Conservation (phyloP, 2,329 filamentous ascomycete species). For the Tolypocladium endophyticum region DNA sequence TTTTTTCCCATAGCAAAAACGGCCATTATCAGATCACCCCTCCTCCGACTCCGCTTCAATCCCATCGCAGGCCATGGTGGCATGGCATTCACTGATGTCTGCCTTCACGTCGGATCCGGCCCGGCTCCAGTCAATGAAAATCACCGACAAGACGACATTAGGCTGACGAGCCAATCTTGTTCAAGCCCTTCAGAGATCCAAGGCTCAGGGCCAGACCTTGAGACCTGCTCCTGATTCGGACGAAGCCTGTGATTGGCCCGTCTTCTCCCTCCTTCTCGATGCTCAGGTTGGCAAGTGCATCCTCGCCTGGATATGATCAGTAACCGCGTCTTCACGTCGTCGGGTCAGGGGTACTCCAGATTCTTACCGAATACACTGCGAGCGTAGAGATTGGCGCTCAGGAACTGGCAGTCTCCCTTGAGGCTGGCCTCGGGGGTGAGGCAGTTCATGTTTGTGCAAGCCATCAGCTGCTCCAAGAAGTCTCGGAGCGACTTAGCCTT, state of each 20-base stretch:
- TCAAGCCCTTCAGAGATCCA: conserved; percentile 88
- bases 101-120: not conserved
- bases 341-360: not conserved
- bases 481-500: conserved; percentile 87
- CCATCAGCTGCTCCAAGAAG: conserved; percentile 92
- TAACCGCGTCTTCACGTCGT: not conserved
- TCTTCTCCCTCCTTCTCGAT: conserved; percentile 97
- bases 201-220: conserved; percentile 91
- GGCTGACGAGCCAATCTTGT: conserved; percentile 52
- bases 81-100: not conserved
- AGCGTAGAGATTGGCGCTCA: conserved; percentile 94
- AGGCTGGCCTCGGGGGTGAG: conserved; percentile 91
- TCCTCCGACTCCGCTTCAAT: not conserved
- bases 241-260: conserved; percentile 91
- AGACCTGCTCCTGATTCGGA: conserved; percentile 92
- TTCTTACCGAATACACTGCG: conserved; percentile 91
- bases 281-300: conserved; percentile 91
- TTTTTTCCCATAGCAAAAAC: not conserved
- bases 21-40: not conserved
- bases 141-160: not conserved
- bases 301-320: conserved; percentile 63
- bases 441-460: conserved; percentile 97
- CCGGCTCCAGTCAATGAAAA: not conserved
- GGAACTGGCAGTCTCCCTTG: conserved; percentile 94
- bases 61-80: not conserved